Percentiles rank a stretch among this genome's conserved stretches.
Conservation (phyloP, 768 basidiomycete genomes). For the Trichaptum fuscoviolaceum region DNA sequence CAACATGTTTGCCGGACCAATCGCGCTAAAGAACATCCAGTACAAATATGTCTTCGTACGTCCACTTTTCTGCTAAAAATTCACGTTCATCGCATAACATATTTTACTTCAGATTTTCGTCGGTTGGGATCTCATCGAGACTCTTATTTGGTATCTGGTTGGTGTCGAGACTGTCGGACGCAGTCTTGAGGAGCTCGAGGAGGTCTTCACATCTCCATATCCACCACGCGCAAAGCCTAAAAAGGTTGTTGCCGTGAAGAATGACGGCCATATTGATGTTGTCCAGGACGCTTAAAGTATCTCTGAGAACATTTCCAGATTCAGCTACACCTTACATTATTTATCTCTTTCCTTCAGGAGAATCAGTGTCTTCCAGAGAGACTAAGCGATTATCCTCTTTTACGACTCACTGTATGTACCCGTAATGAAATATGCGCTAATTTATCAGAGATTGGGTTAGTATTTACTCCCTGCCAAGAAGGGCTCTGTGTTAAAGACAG, state of each 20-base stretch:
- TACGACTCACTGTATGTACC: not conserved
- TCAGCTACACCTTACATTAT: not conserved
- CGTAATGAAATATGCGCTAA: too few species aligned
- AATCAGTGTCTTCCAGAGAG: not conserved
- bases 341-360: not conserved
- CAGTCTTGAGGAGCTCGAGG: conserved; percentile 29
- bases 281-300: conserved; percentile 8
- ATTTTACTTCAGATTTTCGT: conserved; percentile 18
- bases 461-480: too few species aligned
- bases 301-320: not conserved
- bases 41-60: conserved; percentile 19
- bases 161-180: conserved; percentile 23
- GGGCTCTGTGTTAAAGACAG: too few species aligned
- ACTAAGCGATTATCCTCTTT: not conserved
- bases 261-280: conserved; percentile 14
- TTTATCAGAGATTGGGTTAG: too few species aligned
- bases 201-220: conserved; percentile 26
- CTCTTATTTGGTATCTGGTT: conserved; percentile 21
- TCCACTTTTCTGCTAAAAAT: not conserved
- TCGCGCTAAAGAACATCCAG: conserved; percentile 34
- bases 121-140: conserved; percentile 22
- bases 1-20: conserved; percentile 47
- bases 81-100: not conserved
- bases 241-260: conserved; percentile 21
- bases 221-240: conserved; percentile 25